phyloP scores from a whole-genome alignment of 1,139 yeast genomes.

The Magnusiomyces sp. region DNA sequence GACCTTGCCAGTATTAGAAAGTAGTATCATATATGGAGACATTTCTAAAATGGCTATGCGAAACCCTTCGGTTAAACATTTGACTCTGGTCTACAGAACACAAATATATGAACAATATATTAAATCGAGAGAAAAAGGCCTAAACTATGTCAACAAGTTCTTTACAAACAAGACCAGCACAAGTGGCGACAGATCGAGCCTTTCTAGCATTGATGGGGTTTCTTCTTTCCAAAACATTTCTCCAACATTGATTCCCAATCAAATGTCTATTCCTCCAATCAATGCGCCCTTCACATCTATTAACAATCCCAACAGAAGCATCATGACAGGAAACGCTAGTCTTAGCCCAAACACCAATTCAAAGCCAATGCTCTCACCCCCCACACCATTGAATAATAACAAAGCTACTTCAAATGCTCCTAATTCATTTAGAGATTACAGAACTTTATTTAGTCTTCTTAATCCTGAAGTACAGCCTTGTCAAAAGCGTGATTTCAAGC shows the following conservation, averaged over 20 bases:
- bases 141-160: constrained; percentile 1
- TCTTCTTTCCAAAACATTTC: background rate
- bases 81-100: background rate
- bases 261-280: background rate
- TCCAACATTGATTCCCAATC: background rate
- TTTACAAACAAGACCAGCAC: background rate
- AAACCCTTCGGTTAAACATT: background rate
- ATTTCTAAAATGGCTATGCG: background rate
- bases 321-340: background rate
- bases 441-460: background rate
- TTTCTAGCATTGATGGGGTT: background rate
- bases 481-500: background rate
- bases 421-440: background rate
- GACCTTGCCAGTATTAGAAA: background rate
- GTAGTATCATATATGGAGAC: background rate
- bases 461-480: background rate
- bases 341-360: background rate
- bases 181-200: background rate
- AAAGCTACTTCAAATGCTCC: background rate
- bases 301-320: background rate
- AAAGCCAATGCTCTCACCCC: background rate
- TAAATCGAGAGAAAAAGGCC: background rate
- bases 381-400: background rate
- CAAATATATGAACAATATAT: background rate
- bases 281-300: background rate